Percentiles rank a stretch among this genome's conserved stretches.
phyloP scores from a whole-genome alignment of 2,329 filamentous ascomycete species.

The Cladosporium halotolerans region DNA sequence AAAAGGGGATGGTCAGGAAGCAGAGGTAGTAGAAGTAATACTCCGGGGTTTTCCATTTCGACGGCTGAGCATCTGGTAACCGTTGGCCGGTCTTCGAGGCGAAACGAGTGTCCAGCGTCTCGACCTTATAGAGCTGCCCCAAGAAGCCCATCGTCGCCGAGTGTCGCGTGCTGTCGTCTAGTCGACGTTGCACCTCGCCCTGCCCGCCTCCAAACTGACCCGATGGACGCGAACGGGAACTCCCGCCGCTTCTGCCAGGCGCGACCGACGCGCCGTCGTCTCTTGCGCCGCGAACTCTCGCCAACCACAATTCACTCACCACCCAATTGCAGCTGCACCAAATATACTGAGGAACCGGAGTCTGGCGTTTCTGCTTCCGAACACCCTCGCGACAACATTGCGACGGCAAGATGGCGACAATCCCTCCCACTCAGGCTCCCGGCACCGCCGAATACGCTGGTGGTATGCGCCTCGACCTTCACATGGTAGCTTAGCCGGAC shows the following conservation, averaged over 20 bases:
- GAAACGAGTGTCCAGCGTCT: constrained; percentile 67
- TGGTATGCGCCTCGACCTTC: constrained; percentile 25
- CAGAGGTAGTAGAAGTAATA: constrained; percentile 75
- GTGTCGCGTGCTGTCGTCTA: background rate
- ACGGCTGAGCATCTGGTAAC: constrained; percentile 44
- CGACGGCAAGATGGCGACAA: constrained; percentile 4
- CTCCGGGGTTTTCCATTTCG: constrained; percentile 81
- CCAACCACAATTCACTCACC: constrained; percentile 15
- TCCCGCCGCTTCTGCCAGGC: background rate
- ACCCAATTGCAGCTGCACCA: constrained; percentile 8
- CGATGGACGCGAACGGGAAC: too few species aligned
- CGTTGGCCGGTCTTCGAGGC: constrained; percentile 52
- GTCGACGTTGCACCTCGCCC: constrained; percentile 1
- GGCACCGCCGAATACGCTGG: constrained; percentile 42
- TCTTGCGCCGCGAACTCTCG: constrained; percentile 9
- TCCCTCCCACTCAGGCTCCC: constrained; percentile 30
- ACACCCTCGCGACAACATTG: background rate
- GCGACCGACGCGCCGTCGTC: background rate
- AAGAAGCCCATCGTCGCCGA: constrained; percentile 8
- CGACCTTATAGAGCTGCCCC: constrained; percentile 51
- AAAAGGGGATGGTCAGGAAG: constrained; percentile 61
- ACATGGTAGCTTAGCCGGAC: background rate
- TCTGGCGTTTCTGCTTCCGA: constrained; percentile 5
- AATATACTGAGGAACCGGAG: background rate
- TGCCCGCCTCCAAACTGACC: background rate